Evolutionary conservation across 192 early-diverging fungal genomes (phyloP), one percentile per base, ranked within the genome.

Genomic region (Chytriomyces hyalinus): DNA sequence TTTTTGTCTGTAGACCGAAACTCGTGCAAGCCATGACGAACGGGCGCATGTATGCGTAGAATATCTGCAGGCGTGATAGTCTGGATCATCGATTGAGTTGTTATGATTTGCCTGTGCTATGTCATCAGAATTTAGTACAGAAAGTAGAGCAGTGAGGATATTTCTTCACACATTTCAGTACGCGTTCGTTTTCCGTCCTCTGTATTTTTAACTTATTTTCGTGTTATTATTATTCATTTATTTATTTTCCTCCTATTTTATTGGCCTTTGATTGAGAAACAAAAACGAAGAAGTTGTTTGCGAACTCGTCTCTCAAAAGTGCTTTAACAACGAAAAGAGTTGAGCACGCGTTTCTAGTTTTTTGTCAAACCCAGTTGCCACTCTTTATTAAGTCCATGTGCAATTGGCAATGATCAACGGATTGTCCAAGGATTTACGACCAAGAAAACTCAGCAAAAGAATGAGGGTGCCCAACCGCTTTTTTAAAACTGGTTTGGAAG

Each of bases 11-110:
- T 44, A 76, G 75, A 44, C 48, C 75, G 17, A 76, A 76, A 53
- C 49, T 76, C 24, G 75, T 76, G 22, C 36, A 50, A 51, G 10
- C 75, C 6, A 15, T 76, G 22, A 28, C 63, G 3, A 67, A 65
- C 48, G 75, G 65, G 13, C 36, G 65, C 15, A 65, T 76, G 62
- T 76, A 76, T 59, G 61, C 61, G 15, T 76, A 68, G 68, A 11
- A 44, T 64, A 15, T 26, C 43, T 64, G 13, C 26, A 22, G 44
- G 44, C 28, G 11, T n/a, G 10, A 61, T 43, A 13, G 47, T 22
- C 47, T 13, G 11, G 20, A 67, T 47, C 26, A 11, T 65, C 1
- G 24, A 43, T 13, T 15, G 11, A 11, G 11, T 15, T 65, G 15
- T 65, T 65, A 13, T 65, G 47, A 17, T 65, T 65, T 15, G 53